Evolutionary conservation across 2,329 filamentous ascomycete species (phyloP), one percentile per base, ranked within the genome.

Genomic region (Phyllosticta capitalensis): DNA sequence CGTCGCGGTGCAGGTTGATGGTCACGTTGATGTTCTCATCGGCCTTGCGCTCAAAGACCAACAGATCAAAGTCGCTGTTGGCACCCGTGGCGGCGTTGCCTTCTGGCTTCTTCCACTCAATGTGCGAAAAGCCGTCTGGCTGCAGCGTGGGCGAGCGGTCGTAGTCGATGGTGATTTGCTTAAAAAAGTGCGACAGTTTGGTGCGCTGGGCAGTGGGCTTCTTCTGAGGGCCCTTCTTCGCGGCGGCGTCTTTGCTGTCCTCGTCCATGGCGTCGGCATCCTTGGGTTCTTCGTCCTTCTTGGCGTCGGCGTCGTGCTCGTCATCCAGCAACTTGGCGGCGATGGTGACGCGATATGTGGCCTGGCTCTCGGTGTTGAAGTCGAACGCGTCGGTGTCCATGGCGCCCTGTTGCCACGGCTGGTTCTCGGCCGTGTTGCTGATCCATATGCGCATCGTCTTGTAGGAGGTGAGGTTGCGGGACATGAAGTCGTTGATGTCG

Each of bases 21-120:
- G 85, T 92, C 65, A 96, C 85, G 70, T 96, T 96, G 65, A 89
- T 80, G 66, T 95, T 96, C 72, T 96, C 91, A 70, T 99, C 94
- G 33, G 90, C 88, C 67, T 88, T 90, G 58, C 94, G 84, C 77
- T 95, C 90, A 71, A 99, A 97, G 51, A 91, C 88, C 52, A 99
- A 78, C 69, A 89, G 88, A 74, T 96, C 94, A 68, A 97, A 96
- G 68, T 95, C 90, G 30, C 85, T 79, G 6, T 86, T 81, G 56
- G 80, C 81, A 48, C 83, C 80, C 72, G 64, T 78, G 76, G n/a
- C 71, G 65, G 79, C 68, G 75, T 77, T 73, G 59, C 75, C 64
- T 53, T 79, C 84, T 4, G 90, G 88, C 70, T 94, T 95, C 71
- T 88, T 90, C 94, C 94, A 99, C 69, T 92, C 90, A 45, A 97